A percentile compares a stretch with the other conserved stretches of the same genome.
phyloP scores from a whole-genome alignment of 108 stramenopile species.

The Craspedostauros australis region DNA sequence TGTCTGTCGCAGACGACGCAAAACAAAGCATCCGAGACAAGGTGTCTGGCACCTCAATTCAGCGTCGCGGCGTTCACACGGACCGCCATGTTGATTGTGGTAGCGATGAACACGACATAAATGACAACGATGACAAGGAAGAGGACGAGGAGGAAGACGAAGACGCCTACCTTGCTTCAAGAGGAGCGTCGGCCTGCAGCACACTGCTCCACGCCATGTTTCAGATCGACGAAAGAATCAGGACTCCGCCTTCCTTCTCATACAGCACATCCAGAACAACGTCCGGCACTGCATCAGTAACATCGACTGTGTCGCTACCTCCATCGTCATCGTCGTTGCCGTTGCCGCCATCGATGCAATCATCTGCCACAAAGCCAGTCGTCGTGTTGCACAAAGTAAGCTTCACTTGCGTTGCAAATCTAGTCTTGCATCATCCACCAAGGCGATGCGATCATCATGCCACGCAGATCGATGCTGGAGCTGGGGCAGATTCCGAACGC shows the following conservation, averaged over 20 bases:
- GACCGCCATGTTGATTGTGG: too few relatives aligned
- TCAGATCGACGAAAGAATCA: constrained; percentile 70
- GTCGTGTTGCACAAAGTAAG: too few relatives aligned
- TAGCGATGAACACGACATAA: too few relatives aligned
- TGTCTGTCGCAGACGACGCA: too few relatives aligned
- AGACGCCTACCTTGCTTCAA: constrained; percentile 59
- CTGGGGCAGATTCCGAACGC: background rate
- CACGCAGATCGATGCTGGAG: constrained; percentile 17
- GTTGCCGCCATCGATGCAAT: constrained; percentile 34
- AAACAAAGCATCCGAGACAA: too few relatives aligned
- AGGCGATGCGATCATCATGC: constrained; percentile 27
- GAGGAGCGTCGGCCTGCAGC: constrained; percentile 73
- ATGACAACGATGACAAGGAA: constrained; percentile 16
- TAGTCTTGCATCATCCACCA: constrained; percentile 26
- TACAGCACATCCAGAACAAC: constrained; percentile 38
- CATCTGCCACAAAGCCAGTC: too few relatives aligned
- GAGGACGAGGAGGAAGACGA: constrained; percentile 62
- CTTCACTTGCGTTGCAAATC: too few relatives aligned
- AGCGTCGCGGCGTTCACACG: too few relatives aligned
- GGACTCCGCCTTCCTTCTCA: constrained; percentile 58
- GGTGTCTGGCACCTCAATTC: too few relatives aligned
- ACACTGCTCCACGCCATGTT: constrained; percentile 76
- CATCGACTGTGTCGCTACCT: constrained; percentile 4
- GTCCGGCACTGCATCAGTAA: constrained; percentile 5
- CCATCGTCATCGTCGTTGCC: constrained; percentile 1